Conservation (phyloP, 2,329 filamentous ascomycete species). For the Plenodomus biglobosus region DNA sequence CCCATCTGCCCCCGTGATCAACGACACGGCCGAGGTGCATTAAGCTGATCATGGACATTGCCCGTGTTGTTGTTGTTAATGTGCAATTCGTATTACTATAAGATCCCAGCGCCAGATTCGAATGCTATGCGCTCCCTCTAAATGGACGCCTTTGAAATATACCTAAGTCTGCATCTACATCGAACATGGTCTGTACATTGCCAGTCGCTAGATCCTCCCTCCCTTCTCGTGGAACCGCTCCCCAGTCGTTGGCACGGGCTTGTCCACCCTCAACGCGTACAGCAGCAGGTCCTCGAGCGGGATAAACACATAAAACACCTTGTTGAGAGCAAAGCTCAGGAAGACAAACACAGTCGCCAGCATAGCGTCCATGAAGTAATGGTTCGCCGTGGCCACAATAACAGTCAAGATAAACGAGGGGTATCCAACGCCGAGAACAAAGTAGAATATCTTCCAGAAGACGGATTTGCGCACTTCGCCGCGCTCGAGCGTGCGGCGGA, state of each 20-base stretch:
- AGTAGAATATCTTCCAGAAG: slow-evolving; percentile 49
- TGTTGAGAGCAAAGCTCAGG: slow-evolving; percentile 53
- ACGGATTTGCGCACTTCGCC: slow-evolving; percentile 47
- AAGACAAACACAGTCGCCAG: slow-evolving; percentile 54
- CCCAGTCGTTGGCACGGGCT: slow-evolving; percentile 58
- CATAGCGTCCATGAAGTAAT: slow-evolving; percentile 60
- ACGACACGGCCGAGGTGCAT: not conserved
- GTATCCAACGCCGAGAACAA: slow-evolving; percentile 54
- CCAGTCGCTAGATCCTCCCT: slow-evolving; percentile 28
- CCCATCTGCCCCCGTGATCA: not conserved
- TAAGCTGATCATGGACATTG: too few species aligned
- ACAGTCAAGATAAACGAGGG: slow-evolving; percentile 57
- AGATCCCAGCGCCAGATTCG: not conserved
- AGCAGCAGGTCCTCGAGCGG: slow-evolving; percentile 55
- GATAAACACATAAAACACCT: slow-evolving; percentile 54
- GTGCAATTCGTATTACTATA: not conserved
- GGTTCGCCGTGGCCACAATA: slow-evolving; percentile 65
- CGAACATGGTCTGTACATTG: not conserved
- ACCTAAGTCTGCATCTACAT: not conserved
- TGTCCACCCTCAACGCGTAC: slow-evolving; percentile 54
- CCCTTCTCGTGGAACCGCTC: slow-evolving; percentile 47
- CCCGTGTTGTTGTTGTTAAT: too few species aligned
- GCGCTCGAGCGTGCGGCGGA: slow-evolving; percentile 48
- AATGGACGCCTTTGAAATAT: slow-evolving; percentile 1
- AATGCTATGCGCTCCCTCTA: slow-evolving; percentile 2